Percentiles rank a stretch among this genome's conserved stretches.
These are phyloP conservation scores for Pisolithus albus DNA, from an alignment of 768 basidiomycete species.

Conservation along the genomic window DNA sequence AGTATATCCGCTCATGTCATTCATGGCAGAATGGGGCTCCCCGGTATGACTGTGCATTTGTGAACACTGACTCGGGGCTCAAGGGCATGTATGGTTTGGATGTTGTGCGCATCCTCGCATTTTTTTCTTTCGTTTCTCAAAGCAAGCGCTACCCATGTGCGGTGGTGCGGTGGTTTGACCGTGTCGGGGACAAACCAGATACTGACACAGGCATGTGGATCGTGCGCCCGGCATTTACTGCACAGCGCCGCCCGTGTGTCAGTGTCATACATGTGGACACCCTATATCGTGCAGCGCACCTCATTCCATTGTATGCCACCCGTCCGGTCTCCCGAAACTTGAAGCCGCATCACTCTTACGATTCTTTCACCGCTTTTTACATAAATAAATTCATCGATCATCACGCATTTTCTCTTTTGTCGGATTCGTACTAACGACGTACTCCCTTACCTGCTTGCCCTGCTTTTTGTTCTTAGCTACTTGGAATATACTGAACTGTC, in stretches of 20 bases:
- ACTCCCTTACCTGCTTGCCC: too few relatives aligned
- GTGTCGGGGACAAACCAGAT: conserved; percentile 10
- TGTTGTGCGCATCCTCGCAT: conserved; percentile 14
- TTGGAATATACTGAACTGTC: too few relatives aligned
- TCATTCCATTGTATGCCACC: neutral
- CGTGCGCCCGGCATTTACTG: conserved; percentile 1
- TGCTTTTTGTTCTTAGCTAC: too few relatives aligned
- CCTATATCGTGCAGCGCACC: neutral
- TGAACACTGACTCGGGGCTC: neutral
- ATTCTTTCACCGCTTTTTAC: neutral
- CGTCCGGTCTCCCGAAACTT: conserved; percentile 5
- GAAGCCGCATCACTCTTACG: neutral
- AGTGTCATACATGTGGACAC: neutral
- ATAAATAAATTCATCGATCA: conserved; percentile 11
- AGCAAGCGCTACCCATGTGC: conserved; percentile 17
- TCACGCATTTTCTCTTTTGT: conserved; percentile 3
- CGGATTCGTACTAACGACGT: neutral
- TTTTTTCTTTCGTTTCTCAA: conserved; percentile 18
- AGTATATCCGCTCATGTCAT: neutral
- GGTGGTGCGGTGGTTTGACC: conserved; percentile 22
- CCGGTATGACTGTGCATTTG: too few relatives aligned
- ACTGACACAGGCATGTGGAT: conserved; percentile 22
- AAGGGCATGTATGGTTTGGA: conserved; percentile 20
- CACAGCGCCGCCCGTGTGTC: too few relatives aligned
- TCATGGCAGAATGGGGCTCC: too few relatives aligned